Evolutionary conservation across 1,284 basidiomycete species (phyloP).

Genomic region (Leccinum ponderosum): DNA sequence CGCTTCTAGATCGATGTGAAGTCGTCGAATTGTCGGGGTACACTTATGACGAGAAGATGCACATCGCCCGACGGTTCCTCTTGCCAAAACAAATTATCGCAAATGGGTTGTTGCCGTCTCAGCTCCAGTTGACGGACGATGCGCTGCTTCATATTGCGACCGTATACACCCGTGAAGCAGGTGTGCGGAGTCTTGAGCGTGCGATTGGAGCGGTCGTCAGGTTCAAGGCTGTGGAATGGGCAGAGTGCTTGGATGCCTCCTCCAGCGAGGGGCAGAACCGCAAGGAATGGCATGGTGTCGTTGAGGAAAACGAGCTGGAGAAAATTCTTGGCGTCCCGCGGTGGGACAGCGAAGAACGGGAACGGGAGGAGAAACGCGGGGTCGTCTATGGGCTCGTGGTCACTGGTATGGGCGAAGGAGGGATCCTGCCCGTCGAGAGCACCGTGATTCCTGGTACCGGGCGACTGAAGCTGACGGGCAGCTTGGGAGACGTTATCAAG

Average conservation of each 20-base stretch:
- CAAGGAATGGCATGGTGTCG: slow-evolving; percentile 58
- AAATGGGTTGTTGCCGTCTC: slow-evolving; percentile 61
- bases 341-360: slow-evolving; percentile 80
- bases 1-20: slow-evolving; percentile 77
- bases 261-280: slow-evolving; percentile 13
- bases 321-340: slow-evolving; percentile 80
- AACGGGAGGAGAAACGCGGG: slow-evolving; percentile 67
- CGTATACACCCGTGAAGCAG: slow-evolving; percentile 85
- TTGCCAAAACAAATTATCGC: slow-evolving; percentile 81
- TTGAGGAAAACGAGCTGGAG: slow-evolving; percentile 78
- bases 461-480: slow-evolving; percentile 76
- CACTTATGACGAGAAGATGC: slow-evolving; percentile 88
- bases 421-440: slow-evolving; percentile 82
- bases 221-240: slow-evolving; percentile 88
- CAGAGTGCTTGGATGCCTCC: slow-evolving; percentile 61
- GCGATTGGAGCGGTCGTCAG: slow-evolving; percentile 85
- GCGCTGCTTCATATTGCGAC: slow-evolving; percentile 73
- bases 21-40: slow-evolving; percentile 76
- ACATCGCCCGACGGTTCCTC: slow-evolving; percentile 84
- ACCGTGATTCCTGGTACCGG: slow-evolving; percentile 73
- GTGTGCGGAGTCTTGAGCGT: slow-evolving; percentile 89
- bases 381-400: slow-evolving; percentile 89
- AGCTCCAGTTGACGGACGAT: slow-evolving; percentile 63
- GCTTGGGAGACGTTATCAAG: slow-evolving; percentile 84
- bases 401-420: slow-evolving; percentile 85